Evolutionary conservation across 345 rosid species (phyloP).

Genomic region (Salix viminalis): DNA sequence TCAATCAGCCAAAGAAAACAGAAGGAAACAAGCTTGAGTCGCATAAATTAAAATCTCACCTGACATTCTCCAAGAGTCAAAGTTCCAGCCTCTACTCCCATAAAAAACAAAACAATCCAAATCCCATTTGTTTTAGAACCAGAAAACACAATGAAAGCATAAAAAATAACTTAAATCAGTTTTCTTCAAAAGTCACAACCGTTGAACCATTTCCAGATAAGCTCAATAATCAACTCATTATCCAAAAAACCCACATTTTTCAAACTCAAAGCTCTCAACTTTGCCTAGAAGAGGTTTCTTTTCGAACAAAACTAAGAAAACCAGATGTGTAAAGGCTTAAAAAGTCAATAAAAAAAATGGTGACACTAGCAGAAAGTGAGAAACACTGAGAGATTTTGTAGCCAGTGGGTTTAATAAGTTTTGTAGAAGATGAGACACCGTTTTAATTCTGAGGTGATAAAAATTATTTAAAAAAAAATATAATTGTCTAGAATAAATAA

Average conservation of each 20-base stretch:
- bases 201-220: conserved; percentile 9
- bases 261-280: conserved; percentile 20
- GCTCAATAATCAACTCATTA: conserved; percentile 13
- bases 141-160: conserved; percentile 13
- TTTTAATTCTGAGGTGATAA: not conserved
- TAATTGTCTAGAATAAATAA: too few species aligned
- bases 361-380: conserved; percentile 22
- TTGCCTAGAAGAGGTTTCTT: not conserved
- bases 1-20: not conserved
- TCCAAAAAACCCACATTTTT: conserved; percentile 4
- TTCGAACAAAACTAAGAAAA: not conserved
- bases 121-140: conserved; percentile 9
- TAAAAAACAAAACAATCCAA: conserved; percentile 14
- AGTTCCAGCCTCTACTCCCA: conserved; percentile 1
- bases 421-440: conserved; percentile 18
- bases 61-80: conserved; percentile 17
- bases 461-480: too few species aligned
- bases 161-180: conserved; percentile 16
- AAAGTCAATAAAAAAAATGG: not conserved
- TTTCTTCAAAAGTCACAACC: conserved; percentile 16
- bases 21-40: not conserved
- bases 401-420: not conserved
- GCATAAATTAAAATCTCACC: conserved; percentile 18
- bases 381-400: conserved; percentile 1
- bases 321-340: not conserved